Evolutionary conservation across 2,329 filamentous ascomycete genomes (phyloP), one percentile per base, ranked within the genome.

Genomic region (Penicillium palitans): DNA sequence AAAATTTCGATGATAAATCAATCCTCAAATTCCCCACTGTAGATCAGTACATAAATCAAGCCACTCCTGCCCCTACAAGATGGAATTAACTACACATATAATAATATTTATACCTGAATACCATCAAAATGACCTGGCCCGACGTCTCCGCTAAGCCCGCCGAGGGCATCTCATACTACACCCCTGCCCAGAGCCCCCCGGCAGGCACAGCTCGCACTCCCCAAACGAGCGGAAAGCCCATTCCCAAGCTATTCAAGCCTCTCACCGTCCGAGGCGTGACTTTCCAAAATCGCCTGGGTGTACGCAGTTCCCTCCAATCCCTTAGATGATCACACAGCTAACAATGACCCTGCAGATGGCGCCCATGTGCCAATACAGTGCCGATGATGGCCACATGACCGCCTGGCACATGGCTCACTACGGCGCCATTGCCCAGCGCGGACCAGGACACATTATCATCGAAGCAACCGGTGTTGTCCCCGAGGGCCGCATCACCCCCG

Each of bases 321-420:
- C 19, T 13, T 44, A n/a, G 6, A 29, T 8, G n/a, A 29, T 13
- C 25, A 19, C 24, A 39, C 15, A 35, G 17, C 52, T 55, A 50
- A 55, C 25, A 35, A 50, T 33, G 12, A 24, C 25, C 6, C 33
- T 25, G 6, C 52, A 55, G 52, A 53, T 67, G 25, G 65, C 83
- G 3, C 86, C 86, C 0, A 76, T 88, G 19, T 89, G 87, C 73
- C 86, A 89, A 71, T 89, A 89, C 73, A 66, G 87, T 85, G 15
- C 87, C 8, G 71, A 87, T 39, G 82, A 89, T 70, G 87, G 93
- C 42, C 88, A 93, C 74, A 79, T 88, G 63, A 93, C 89, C 2
- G 82, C 89, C 71, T 96, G 87, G 84, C 91, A 96, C 74, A 79
- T 95, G 40, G 87, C 91, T 21, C 92, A 96, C 70, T 82, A 93